Base-by-base conservation (phyloP, 202 grass and related monocot species). In the Schoenoplectus tabernaemontani region DNA sequence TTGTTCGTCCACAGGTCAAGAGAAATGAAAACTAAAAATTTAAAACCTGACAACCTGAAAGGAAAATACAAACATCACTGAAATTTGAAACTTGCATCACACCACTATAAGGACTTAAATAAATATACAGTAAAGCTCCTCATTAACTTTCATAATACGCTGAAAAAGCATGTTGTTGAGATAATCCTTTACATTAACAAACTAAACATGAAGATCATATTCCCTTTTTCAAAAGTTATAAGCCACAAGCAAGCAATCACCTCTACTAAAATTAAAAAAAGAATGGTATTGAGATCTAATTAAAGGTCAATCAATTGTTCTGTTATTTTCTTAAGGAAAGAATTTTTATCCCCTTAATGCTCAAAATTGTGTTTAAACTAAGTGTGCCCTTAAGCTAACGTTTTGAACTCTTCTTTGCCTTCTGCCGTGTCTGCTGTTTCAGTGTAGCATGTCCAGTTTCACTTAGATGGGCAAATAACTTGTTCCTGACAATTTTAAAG, bases 391-490 rank as follows among this genome's bases (percentile, higher is more conserved):
- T 57, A 13, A 26, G 11, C 56, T 78, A 78, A 17, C 76, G 56
- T 36, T 78, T 78, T 60, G 76, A 78, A 59, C 34, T 34, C 57
- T 78, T 78, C 76, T 74, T 74, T 54, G 70, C 46, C 46, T 74
- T 74, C 68, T 87, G 75, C 0, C 47, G 61, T 19, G 69, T 32
- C 51, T 51, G 70, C 8, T 57, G 60, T 47, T 98, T 98, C 53
- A 94, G 54, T 58, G 83, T 87, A 7, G 89, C 80, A 34, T 98
- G 91, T 41, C 95, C 95, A 16, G 91, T 92, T 81, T 92, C 89
- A 82, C 87, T 88, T 59, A 94, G 84, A 83, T 98, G 95, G 80
- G 86, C 82, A 85, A 98, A 98, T 58, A 98, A 77, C 64, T 87
- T 98, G 51, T 92, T 98, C 81, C 91, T 98, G 82, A 46, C 69